Evolutionary conservation across 2,329 filamentous ascomycete genomes (phyloP), one percentile per base, ranked within the genome.

Genomic region (Rasamsonia emersonii): DNA sequence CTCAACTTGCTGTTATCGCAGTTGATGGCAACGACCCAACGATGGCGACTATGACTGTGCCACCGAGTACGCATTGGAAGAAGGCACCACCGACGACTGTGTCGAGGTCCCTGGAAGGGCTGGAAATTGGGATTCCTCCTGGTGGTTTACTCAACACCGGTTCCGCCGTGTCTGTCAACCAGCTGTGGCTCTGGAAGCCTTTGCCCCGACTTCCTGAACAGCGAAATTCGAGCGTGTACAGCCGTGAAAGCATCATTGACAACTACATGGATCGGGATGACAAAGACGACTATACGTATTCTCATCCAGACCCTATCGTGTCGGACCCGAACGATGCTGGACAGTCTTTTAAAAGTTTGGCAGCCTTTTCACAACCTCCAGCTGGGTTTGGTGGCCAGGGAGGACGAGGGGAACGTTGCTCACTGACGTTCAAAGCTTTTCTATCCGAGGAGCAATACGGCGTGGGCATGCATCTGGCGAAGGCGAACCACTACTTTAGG

Each of bases 41-140:
- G 5, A 4, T 30, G 28, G 18, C 26, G 18, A 13, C 18, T 2
- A 31, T 38, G 36, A 18, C 10, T 13, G 37, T 44, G n/a, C 41
- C 39, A 21, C 41, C 37, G 6, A 43, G 40, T 24, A 28, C 39
- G 19, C 35, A 41, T 14, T 27, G 37, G 18, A 46, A 52, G 27
- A 46, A 44, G 31, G 42, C 53, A 18, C 56, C 56, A 5, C 56
- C 56, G 14, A 43, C 57, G 14, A 48, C 47, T 24, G 51, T 50
- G 2, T 58, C 53, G 15, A 49, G 45, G 20, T 59, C 57, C 6
- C 46, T 60, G 6, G 53, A 58, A 40, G 57, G 56, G 7, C 40
- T 61, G 16, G 57, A 61, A 30, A 46, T 46, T 34, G 55, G 56
- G 5, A 40, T 61, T 7, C 56, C 54, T 15, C 56, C 56, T 7